A percentile compares a stretch with the other conserved stretches of the same genome.
Evolutionary conservation across 2,329 filamentous ascomycete species (phyloP).

Genomic region (Pleomassaria siparia): DNA sequence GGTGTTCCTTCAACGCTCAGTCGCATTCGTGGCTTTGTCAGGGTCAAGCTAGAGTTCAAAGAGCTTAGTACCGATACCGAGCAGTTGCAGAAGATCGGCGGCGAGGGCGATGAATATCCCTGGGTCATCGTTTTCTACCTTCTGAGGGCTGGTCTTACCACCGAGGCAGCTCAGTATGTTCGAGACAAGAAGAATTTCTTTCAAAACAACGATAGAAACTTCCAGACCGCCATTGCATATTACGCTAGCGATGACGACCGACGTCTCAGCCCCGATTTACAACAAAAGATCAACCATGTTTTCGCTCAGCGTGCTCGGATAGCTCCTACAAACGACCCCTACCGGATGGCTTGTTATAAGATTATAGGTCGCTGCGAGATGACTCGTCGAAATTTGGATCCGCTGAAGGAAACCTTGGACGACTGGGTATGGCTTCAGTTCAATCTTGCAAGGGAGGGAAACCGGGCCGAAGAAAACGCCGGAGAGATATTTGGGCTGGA

Average conservation of each 20-base stretch:
- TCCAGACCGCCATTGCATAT: constrained; percentile 81
- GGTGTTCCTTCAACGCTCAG: constrained; percentile 85
- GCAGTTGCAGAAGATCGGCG: constrained; percentile 72
- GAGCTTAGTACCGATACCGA: constrained; percentile 81
- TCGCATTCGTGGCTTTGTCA: constrained; percentile 90
- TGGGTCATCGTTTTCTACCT: constrained; percentile 96
- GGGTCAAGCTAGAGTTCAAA: constrained; percentile 75
- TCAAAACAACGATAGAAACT: constrained; percentile 86
- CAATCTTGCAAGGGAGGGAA: constrained; percentile 62
- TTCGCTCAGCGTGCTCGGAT: constrained; percentile 84
- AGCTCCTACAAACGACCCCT: constrained; percentile 86
- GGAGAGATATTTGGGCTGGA: constrained; percentile 64
- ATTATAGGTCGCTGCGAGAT: constrained; percentile 79
- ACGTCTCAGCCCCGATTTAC: constrained; percentile 73
- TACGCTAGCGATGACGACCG: constrained; percentile 78
- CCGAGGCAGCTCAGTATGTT: constrained; percentile 85
- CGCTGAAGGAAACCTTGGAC: constrained; percentile 61
- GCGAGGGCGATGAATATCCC: constrained; percentile 70
- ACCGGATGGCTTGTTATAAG: constrained; percentile 97
- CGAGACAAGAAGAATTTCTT: constrained; percentile 80
- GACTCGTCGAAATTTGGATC: constrained; percentile 57
- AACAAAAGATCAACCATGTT: constrained; percentile 86
- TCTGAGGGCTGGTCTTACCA: constrained; percentile 78
- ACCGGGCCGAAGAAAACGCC: constrained; percentile 62
- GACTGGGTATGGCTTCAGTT: constrained; percentile 71